These are phyloP conservation scores for Pichia sp. DNA, from an alignment of 1,139 yeast genomes.

Conservation along the genomic window DNA sequence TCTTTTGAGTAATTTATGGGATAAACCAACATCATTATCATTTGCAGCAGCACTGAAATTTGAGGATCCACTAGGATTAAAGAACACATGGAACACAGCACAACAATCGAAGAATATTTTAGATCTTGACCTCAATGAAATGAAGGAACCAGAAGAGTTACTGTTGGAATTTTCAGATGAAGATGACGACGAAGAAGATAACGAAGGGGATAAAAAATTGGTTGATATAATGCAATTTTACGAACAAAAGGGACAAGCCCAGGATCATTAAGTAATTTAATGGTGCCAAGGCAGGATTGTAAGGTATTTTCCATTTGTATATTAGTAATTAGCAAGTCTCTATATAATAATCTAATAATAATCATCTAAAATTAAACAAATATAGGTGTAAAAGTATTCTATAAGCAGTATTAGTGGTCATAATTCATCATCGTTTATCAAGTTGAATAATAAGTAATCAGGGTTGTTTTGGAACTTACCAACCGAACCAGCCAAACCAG, in stretches of 20 bases:
- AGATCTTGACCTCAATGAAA: conserved; percentile 15
- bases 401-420: background rate
- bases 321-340: background rate
- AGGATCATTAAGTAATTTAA: background rate
- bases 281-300: background rate
- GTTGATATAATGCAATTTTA: conserved; percentile 24
- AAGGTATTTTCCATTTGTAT: background rate
- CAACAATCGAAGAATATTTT: conserved; percentile 8
- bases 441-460: background rate
- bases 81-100: conserved; percentile 1
- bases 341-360: background rate
- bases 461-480: conserved; percentile 4
- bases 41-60: conserved; percentile 12
- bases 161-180: conserved; percentile 28
- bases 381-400: background rate
- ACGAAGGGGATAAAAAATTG: conserved; percentile 17
- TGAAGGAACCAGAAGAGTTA: conserved; percentile 12
- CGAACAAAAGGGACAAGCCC: conserved; percentile 4
- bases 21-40: conserved; percentile 13
- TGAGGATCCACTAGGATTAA: conserved; percentile 24
- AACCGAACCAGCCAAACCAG: conserved; percentile 28
- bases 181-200: conserved; percentile 23
- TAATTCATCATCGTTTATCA: background rate
- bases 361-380: background rate
- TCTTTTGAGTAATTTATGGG: conserved; percentile 21